Conservation (phyloP, 257 asterid species). For the Apocynum venetum region DNA sequence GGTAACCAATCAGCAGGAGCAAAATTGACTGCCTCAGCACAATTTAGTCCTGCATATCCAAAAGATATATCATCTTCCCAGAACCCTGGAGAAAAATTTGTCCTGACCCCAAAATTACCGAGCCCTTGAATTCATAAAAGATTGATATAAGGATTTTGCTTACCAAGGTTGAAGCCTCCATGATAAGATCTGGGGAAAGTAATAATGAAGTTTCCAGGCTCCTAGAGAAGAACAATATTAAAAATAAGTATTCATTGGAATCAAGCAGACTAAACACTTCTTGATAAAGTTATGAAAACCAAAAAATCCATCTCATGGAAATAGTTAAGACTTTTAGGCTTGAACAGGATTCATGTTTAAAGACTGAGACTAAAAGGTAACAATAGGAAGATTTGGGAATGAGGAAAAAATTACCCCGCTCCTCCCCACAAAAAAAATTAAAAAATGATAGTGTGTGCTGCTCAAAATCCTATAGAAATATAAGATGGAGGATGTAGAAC, state of each 20-base stretch:
- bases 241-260: background rate
- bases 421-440: no score
- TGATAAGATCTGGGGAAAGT: conserved; percentile 97
- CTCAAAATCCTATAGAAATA: background rate
- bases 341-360: background rate
- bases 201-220: conserved; percentile 94
- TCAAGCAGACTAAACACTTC: background rate
- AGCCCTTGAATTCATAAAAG: conserved; percentile 11
- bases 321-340: background rate
- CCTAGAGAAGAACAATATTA: conserved; percentile 43
- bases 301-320: background rate
- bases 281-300: background rate
- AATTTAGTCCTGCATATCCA: conserved; percentile 68
- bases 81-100: background rate
- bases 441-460: background rate
- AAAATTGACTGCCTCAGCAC: conserved; percentile 99
- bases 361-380: background rate
- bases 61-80: conserved; percentile 25
- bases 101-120: conserved; percentile 5
- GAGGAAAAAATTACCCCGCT: background rate
- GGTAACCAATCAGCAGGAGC: conserved; percentile 99
- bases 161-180: conserved; percentile 97
- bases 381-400: background rate
- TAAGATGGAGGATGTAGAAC: background rate
- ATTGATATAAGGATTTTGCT: conserved; percentile 24